phyloP scores from a whole-genome alignment of 2,329 filamentous ascomycete species.

The Tricladium varicosporioides region DNA sequence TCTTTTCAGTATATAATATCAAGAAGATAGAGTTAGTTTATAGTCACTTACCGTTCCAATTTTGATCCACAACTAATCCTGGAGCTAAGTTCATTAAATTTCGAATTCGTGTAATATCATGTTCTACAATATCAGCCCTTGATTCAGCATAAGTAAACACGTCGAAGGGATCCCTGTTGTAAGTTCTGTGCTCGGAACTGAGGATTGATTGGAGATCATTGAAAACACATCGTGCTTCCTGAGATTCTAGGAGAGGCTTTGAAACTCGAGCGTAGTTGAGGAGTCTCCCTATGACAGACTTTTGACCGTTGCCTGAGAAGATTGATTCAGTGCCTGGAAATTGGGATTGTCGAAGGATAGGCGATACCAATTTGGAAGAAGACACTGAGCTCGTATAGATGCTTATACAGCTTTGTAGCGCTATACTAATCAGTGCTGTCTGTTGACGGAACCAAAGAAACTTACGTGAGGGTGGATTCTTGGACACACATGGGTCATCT shows the following conservation, averaged over 20 bases:
- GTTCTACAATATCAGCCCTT: conserved; percentile 9
- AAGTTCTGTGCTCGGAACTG: background rate
- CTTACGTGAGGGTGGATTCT: conserved; percentile 13
- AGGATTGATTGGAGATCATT: conserved; percentile 20
- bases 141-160: background rate
- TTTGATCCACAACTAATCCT: background rate
- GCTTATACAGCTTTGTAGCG: conserved; percentile 18
- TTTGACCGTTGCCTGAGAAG: background rate
- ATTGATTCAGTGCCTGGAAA: background rate
- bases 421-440: conserved; percentile 12
- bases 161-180: background rate
- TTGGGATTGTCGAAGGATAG: conserved; percentile 1
- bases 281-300: conserved; percentile 8
- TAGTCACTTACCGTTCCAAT: conserved; percentile 3
- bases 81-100: conserved; percentile 18
- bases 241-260: conserved; percentile 4
- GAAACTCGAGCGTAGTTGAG: conserved; percentile 10
- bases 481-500: conserved; percentile 1
- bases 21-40: background rate
- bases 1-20: conserved; percentile 5
- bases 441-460: conserved; percentile 1
- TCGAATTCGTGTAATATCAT: conserved; percentile 12
- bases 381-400: conserved; percentile 16
- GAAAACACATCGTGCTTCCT: conserved; percentile 11
- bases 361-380: conserved; percentile 1